Evolutionary conservation across 768 basidiomycete genomes (phyloP).

Genomic region (Lentinula sp.): DNA sequence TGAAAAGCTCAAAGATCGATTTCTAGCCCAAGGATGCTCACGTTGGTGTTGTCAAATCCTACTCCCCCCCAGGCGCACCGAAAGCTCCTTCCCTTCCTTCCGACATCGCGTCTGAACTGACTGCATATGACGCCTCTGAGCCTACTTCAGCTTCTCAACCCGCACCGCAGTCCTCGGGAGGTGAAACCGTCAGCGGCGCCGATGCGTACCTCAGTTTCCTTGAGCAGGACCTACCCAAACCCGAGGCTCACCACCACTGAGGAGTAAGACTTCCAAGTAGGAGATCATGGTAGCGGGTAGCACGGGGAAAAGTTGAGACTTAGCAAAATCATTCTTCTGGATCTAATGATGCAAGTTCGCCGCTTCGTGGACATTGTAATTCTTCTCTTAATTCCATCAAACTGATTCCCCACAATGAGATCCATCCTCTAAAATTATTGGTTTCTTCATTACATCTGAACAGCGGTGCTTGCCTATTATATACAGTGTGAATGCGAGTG

Average conservation of each 20-base stretch:
- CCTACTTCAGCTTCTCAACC: slow-evolving; percentile 44
- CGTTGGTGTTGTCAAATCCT: slow-evolving; percentile 80
- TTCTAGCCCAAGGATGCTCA: slow-evolving; percentile 84
- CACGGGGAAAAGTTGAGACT: not conserved
- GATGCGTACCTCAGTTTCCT: slow-evolving; percentile 76
- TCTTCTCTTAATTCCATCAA: too few species aligned
- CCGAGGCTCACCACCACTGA: slow-evolving; percentile 28
- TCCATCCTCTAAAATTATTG: not conserved
- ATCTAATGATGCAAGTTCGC: not conserved
- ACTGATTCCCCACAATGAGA: too few species aligned
- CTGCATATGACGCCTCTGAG: slow-evolving; percentile 80
- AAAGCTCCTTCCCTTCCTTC: slow-evolving; percentile 68
- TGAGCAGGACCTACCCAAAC: slow-evolving; percentile 73
- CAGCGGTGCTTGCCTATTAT: not conserved
- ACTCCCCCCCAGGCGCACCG: slow-evolving; percentile 69
- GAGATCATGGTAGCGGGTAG: not conserved
- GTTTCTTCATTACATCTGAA: not conserved
- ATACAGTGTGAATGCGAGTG: not conserved
- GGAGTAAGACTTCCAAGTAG: not conserved
- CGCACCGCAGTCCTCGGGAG: slow-evolving; percentile 23
- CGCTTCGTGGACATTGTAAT: not conserved
- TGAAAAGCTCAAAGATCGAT: not conserved
- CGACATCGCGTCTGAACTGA: slow-evolving; percentile 84
- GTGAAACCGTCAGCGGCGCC: slow-evolving; percentile 47
- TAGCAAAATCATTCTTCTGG: not conserved